Percentiles rank a stretch among this genome's conserved stretches.
These are phyloP conservation scores for Omphalotus olearius DNA, from an alignment of 1,284 basidiomycete genomes.

Conservation along the genomic window DNA sequence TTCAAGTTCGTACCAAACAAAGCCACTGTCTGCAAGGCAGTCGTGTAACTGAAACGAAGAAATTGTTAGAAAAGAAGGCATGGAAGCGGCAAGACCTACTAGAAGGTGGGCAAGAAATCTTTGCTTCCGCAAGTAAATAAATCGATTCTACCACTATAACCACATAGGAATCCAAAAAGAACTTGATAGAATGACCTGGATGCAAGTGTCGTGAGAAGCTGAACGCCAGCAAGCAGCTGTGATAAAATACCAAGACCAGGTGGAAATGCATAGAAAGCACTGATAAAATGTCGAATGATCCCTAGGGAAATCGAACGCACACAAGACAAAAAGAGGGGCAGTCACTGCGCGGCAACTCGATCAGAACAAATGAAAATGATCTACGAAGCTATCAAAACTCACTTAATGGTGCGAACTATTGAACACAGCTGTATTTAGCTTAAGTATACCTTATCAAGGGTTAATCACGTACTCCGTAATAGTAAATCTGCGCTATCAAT, in stretches of 20 bases:
- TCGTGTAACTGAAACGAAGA: constrained; percentile 42
- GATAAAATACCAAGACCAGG: constrained; percentile 48
- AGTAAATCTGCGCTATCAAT: constrained; percentile 34
- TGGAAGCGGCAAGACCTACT: constrained; percentile 33
- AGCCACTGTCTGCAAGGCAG: constrained; percentile 61
- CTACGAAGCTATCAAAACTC: background rate
- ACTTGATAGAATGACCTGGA: constrained; percentile 33
- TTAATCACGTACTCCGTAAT: constrained; percentile 40
- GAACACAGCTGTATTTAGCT: background rate
- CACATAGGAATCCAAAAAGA: constrained; percentile 38
- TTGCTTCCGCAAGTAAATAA: constrained; percentile 39
- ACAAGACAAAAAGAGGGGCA: constrained; percentile 32
- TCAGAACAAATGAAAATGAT: background rate
- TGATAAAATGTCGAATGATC: constrained; percentile 48
- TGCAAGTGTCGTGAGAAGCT: background rate
- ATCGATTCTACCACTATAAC: constrained; percentile 30
- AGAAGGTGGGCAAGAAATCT: constrained; percentile 53
- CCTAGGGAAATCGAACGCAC: constrained; percentile 52
- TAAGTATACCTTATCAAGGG: background rate
- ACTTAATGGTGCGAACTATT: constrained; percentile 17
- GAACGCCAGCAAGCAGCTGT: background rate
- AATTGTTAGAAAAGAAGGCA: constrained; percentile 4
- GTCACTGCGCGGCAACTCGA: constrained; percentile 1
- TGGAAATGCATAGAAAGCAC: constrained; percentile 38
- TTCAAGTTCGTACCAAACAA: constrained; percentile 63